A percentile compares a stretch with the other conserved stretches of the same genome.
These are phyloP conservation scores for Sparassis latifolia DNA, from an alignment of 1,284 basidiomycete species.

Conservation along the genomic window DNA sequence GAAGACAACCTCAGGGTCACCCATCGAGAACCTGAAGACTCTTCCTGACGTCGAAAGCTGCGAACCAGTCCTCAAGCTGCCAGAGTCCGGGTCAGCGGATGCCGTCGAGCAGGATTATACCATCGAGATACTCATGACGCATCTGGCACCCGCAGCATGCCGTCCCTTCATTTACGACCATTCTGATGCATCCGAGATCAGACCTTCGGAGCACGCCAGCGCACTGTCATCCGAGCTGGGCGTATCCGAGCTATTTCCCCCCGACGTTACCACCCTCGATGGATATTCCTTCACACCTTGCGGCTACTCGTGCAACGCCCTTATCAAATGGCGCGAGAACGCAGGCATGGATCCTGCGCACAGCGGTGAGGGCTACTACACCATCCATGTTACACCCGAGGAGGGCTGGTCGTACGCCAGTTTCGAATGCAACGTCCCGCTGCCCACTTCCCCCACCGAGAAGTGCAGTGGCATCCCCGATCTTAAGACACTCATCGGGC, in stretches of 20 bases:
- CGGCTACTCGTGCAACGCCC: slow-evolving; percentile 94
- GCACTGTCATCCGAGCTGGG: slow-evolving; percentile 73
- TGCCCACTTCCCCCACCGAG: slow-evolving; percentile 37
- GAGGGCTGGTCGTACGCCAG: slow-evolving; percentile 96
- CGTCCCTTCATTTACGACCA: slow-evolving; percentile 69
- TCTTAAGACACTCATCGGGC: slow-evolving; percentile 74
- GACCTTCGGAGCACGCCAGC: slow-evolving; percentile 60
- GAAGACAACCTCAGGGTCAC: slow-evolving; percentile 17
- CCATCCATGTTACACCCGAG: slow-evolving; percentile 98
- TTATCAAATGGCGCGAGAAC: slow-evolving; percentile 57
- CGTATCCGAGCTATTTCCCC: slow-evolving; percentile 79
- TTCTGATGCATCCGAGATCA: slow-evolving; percentile 25
- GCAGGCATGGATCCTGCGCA: slow-evolving; percentile 16
- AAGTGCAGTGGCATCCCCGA: slow-evolving; percentile 53
- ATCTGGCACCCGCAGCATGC: slow-evolving; percentile 74
- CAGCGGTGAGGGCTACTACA: slow-evolving; percentile 86
- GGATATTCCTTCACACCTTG: slow-evolving; percentile 94
- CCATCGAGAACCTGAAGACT: slow-evolving; percentile 16
- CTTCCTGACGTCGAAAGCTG: slow-evolving; percentile 11
- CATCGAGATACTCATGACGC: slow-evolving; percentile 98
- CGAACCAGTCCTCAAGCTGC: slow-evolving; percentile 7
- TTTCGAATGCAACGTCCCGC: slow-evolving; percentile 97
- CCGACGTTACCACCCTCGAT: slow-evolving; percentile 78
- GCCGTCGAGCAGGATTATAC: slow-evolving; percentile 69
- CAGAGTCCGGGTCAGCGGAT: slow-evolving; percentile 22